Evolutionary conservation across 768 basidiomycete species (phyloP), one percentile per base, ranked within the genome.

Genomic region (Leccinellum albellum): DNA sequence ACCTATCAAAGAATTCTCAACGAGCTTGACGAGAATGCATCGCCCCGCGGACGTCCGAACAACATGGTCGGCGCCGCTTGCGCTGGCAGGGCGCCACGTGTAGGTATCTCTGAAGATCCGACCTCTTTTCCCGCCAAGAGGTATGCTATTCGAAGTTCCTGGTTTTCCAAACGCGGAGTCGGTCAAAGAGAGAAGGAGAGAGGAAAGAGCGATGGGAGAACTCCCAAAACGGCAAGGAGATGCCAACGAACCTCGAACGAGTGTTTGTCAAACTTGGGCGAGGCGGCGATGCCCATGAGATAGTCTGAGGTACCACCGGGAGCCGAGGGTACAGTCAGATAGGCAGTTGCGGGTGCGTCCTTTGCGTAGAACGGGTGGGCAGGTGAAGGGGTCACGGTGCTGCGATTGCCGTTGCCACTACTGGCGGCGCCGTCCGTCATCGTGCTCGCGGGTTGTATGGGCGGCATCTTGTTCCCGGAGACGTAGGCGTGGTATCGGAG

Each of bases 101-200:
- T 57, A 28, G 68, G 63, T 57, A 71, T 70, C 59, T 73, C 70
- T 1, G 70, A 67, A 3, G 82, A 83, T 4, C 73, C 75, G 50
- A 81, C 72, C 58, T 81, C 79, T 37, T 77, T 76, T 0, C 77
- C 73, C 40, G 72, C 69, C n/a, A 72, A 66, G 32, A 75, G 57
- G 54, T 60, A 78, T 0, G 81, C 80, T 47, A 83, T 61, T 46
- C 81, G 81, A 40, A 83, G 75, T 70, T 84, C 82, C 82, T 84
- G 44, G 21, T 44, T 28, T 50, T 28, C 17, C n/a, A 37, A 37
- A 37, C n/a, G 37, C 9, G 37, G 46, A 24, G 46, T 23, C 49
- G 31, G n/a, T 21, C 29, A 26, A 47, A 24, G 14, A 47, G 21
- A n/a, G 26, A 14, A 31, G 20, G 14, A n/a, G 8, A 15, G 6